A percentile compares a stretch with the other conserved stretches of the same genome.
phyloP scores from a whole-genome alignment of 208 protist genomes.

The Trypanosoma cruzi region DNA sequence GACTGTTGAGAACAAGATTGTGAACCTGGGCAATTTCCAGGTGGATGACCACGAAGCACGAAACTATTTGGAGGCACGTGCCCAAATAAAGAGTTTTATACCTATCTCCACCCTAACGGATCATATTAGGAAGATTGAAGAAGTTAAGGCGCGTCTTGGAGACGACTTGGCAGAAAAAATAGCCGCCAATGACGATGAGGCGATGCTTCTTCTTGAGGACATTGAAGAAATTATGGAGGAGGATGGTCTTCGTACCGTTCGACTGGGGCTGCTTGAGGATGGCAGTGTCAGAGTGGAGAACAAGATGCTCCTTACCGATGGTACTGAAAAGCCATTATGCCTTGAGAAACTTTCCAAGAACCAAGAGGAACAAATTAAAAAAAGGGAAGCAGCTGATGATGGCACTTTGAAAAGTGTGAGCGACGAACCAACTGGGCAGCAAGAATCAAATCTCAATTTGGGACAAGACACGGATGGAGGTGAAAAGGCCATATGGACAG shows the following conservation, averaged over 20 bases:
- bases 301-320: slow-evolving; percentile 59
- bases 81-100: slow-evolving; percentile 74
- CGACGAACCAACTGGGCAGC: neutral
- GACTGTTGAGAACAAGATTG: slow-evolving; percentile 82
- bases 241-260: slow-evolving; percentile 74
- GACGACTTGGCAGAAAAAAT: slow-evolving; percentile 66
- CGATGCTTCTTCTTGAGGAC: slow-evolving; percentile 85
- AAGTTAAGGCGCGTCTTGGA: slow-evolving; percentile 64
- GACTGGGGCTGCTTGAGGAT: slow-evolving; percentile 66
- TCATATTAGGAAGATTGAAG: slow-evolving; percentile 79
- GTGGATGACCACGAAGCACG: slow-evolving; percentile 65
- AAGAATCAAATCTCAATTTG: neutral
- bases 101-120: slow-evolving; percentile 84
- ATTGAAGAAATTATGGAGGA: slow-evolving; percentile 88
- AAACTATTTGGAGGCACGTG: slow-evolving; percentile 78
- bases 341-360: slow-evolving; percentile 23
- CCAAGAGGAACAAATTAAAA: neutral
- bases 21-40: slow-evolving; percentile 87
- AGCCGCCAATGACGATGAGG: slow-evolving; percentile 65
- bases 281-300: slow-evolving; percentile 56
- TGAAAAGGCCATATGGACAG: slow-evolving; percentile 34
- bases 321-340: slow-evolving; percentile 70
- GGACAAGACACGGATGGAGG: neutral
- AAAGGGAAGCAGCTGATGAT: neutral
- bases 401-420: neutral